A percentile compares a stretch with the other conserved stretches of the same genome.
Conservation (phyloP, 805 yeast genomes). For the Wickerhamiella spandovensis region DNA sequence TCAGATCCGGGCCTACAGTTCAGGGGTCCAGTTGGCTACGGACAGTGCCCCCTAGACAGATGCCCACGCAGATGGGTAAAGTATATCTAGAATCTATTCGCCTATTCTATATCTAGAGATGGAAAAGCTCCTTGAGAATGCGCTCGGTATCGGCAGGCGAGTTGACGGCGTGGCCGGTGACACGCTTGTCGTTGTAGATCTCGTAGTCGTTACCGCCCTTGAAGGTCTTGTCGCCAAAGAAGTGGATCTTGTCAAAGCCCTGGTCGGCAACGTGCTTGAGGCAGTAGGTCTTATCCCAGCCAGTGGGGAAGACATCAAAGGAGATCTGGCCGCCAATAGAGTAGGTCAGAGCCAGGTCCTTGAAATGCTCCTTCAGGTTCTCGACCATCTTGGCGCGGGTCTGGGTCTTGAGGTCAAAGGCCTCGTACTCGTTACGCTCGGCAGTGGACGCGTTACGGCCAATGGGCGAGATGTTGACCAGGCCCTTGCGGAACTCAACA, state of each 20-base stretch:
- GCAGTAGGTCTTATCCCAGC: slow-evolving; percentile 99
- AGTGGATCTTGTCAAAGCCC: slow-evolving; percentile 78
- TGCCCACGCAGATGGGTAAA: too few species aligned
- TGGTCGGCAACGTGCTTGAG: slow-evolving; percentile 81
- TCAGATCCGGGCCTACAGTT: too few species aligned
- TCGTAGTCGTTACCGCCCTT: slow-evolving; percentile 97
- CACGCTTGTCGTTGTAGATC: slow-evolving; percentile 83
- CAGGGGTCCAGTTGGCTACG: too few species aligned
- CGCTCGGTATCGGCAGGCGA: slow-evolving; percentile 74
- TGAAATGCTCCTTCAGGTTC: slow-evolving; percentile 71
- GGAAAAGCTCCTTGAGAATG: slow-evolving; percentile 72
- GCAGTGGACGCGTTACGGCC: slow-evolving; percentile 95
- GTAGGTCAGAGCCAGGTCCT: slow-evolving; percentile 74
- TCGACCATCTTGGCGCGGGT: slow-evolving; percentile 74
- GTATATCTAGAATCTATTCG: neutral
- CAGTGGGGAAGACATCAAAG: slow-evolving; percentile 98
- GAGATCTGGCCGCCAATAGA: slow-evolving; percentile 99
- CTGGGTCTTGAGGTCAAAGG: slow-evolving; percentile 64
- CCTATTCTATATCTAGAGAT: neutral
- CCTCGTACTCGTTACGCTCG: slow-evolving; percentile 89
- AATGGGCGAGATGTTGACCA: slow-evolving; percentile 95
- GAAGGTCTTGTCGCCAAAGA: slow-evolving; percentile 97
- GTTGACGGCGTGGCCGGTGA: slow-evolving; percentile 88
- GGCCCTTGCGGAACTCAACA: slow-evolving; percentile 97
- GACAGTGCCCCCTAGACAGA: too few species aligned